Base-by-base conservation (phyloP, 116 monocot genomes). In the Posidonia oceanica region DNA sequence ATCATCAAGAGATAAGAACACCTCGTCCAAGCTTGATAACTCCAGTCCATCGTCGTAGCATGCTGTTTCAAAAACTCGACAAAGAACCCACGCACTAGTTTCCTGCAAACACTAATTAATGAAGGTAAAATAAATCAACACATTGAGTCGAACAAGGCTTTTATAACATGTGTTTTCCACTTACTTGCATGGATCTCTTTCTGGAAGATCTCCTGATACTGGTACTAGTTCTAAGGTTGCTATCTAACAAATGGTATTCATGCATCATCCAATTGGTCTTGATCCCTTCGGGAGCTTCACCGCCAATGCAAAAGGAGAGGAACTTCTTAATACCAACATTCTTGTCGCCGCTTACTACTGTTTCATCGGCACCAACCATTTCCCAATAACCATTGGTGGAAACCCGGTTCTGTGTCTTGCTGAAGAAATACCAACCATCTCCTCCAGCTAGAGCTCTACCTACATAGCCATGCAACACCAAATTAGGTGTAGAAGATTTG, bases 231-330 rank as follows among this genome's bases (percentile, higher is more conserved):
- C 59, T 16, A 7, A 59, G 12, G 5, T 38, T 61, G 20, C 65
- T 48, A 61, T 83, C 80, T 5, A 74, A 36, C 12, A 94, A 70
- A 59, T 87, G 87, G 83, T 78, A 94, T 72, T 94, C 94, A 54
- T 90, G 94, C 94, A 94, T 94, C 55, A 84, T 21, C 94, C 94
- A 94, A 56, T 82, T 87, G 22, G 90, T 94, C 48, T 83, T 90
- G 67, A 78, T 78, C 38, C 82, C 86, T 36, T 80, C 59, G 0
- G 79, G 71, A 2, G 79, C 66, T 15, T 81, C 85, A 2, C 94
- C 85, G 1, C 94, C 87, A 10, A 75, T 6, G 76, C 72, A 81
- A 70, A 85, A 94, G 4, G 73, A 74, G 3, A 90, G 76, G 7
- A 75, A 78, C 60, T 80, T 94, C 82, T 90, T 94, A 59, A 79